These are phyloP conservation scores for Hymenoscyphus linearis DNA, from an alignment of 2,329 filamentous ascomycete species.

Conservation along the genomic window DNA sequence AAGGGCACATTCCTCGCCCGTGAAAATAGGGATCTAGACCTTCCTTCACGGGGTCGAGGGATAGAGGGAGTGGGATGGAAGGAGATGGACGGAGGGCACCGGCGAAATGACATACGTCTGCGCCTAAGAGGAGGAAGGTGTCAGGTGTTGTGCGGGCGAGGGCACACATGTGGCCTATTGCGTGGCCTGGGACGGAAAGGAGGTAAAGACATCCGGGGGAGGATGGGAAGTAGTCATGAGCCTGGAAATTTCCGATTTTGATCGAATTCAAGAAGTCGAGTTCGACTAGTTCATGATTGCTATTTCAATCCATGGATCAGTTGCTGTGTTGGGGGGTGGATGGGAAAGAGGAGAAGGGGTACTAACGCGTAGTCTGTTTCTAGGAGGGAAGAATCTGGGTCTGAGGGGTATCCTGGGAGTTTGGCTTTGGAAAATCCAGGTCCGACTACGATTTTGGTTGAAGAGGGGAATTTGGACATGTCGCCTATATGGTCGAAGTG, in stretches of 20 bases:
- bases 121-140: conserved; percentile 44
- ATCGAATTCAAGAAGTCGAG: conserved; percentile 18
- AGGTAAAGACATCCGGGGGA: conserved; percentile 50
- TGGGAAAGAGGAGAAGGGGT: background rate
- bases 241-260: conserved; percentile 39
- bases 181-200: conserved; percentile 36
- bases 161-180: conserved; percentile 43
- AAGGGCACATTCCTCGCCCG: conserved; percentile 3
- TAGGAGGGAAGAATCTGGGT: conserved; percentile 32
- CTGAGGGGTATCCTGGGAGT: conserved; percentile 42
- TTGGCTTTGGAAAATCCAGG: conserved; percentile 43
- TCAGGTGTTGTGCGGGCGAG: conserved; percentile 38
- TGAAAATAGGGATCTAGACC: background rate
- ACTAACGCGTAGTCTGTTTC: conserved; percentile 32
- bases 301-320: background rate
- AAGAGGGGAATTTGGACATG: conserved; percentile 39
- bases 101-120: conserved; percentile 38
- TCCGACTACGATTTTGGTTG: conserved; percentile 45
- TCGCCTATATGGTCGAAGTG: conserved; percentile 50
- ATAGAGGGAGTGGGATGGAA: conserved; percentile 49
- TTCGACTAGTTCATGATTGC: background rate
- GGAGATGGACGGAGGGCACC: conserved; percentile 43
- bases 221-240: conserved; percentile 48
- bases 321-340: background rate
- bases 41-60: background rate